These are phyloP conservation scores for Daldinia vernicosa DNA, from an alignment of 495 filamentous ascomycete genomes.

Conservation along the genomic window DNA sequence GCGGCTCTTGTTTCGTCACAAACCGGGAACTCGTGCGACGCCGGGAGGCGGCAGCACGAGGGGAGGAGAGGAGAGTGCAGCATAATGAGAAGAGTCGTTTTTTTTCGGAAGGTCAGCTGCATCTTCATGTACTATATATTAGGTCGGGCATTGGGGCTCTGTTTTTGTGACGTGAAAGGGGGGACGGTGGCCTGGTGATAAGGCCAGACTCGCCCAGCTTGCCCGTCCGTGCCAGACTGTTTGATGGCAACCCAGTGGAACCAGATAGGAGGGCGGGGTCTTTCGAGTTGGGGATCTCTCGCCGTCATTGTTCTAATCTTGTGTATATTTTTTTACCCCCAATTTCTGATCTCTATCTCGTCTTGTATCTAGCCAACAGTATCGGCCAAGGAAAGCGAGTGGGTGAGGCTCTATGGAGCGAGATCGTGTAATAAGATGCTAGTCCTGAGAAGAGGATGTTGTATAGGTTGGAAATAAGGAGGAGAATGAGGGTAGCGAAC, in stretches of 20 bases:
- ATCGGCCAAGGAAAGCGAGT: slow-evolving; percentile 26
- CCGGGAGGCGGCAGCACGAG: slow-evolving; percentile 43
- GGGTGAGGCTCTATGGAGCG: slow-evolving; percentile 18
- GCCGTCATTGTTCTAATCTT: slow-evolving; percentile 33
- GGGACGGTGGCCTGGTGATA: slow-evolving; percentile 13
- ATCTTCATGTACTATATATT: slow-evolving; percentile 43
- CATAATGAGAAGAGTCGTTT: slow-evolving; percentile 39
- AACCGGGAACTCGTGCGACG: slow-evolving; percentile 34
- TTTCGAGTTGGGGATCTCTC: slow-evolving; percentile 30
- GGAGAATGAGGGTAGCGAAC: slow-evolving; percentile 4
- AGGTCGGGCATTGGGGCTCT: slow-evolving; percentile 22
- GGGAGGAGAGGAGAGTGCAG: slow-evolving; percentile 31
- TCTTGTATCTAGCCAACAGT: slow-evolving; percentile 30
- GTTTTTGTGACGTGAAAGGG: slow-evolving; percentile 25
- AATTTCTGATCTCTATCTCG: slow-evolving; percentile 34
- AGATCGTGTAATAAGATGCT: slow-evolving; percentile 41
- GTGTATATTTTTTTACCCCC: slow-evolving; percentile 40
- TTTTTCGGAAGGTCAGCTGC: slow-evolving; percentile 27
- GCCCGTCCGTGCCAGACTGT: slow-evolving; percentile 20
- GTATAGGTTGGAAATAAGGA: slow-evolving; percentile 28
- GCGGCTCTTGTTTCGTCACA: slow-evolving; percentile 39
- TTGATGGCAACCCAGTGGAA: slow-evolving; percentile 35
- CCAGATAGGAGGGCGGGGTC: slow-evolving; percentile 34
- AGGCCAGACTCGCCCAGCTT: slow-evolving; percentile 20
- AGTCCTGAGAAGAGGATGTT: slow-evolving; percentile 24